Evolutionary conservation across 140 eudicot genomes (phyloP).

Genomic region (Oenanthe javanica): DNA sequence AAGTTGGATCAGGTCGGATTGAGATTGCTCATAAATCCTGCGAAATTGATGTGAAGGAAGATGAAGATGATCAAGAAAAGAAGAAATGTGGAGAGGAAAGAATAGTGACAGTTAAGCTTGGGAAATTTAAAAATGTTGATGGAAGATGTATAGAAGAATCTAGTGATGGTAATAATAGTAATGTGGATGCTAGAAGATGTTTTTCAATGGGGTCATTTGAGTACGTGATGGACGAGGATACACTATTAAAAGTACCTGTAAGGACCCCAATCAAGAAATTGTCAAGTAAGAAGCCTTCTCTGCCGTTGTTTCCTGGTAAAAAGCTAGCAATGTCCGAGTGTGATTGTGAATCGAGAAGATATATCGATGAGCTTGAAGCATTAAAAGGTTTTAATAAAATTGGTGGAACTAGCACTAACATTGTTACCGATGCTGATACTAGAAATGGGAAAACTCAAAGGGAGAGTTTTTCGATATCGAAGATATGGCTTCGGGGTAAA

Average conservation of each 20-base stretch:
- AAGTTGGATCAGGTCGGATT: conserved; percentile 18
- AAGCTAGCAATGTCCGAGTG: conserved; percentile 67
- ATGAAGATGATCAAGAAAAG: conserved; percentile 12
- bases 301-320: conserved; percentile 44
- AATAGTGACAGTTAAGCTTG: conserved; percentile 47
- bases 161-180: conserved; percentile 19
- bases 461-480: conserved; percentile 70
- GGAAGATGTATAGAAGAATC: conserved; percentile 18
- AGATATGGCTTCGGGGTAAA: conserved; percentile 73
- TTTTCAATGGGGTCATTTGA: conserved; percentile 91
- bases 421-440: neutral
- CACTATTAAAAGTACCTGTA: conserved; percentile 60
- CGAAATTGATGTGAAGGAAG: conserved; percentile 33
- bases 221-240: conserved; percentile 63
- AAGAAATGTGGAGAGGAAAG: conserved; percentile 38
- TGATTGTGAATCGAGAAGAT: conserved; percentile 65
- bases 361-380: conserved; percentile 47
- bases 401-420: conserved; percentile 2
- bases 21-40: conserved; percentile 20
- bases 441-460: conserved; percentile 37
- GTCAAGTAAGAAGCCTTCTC: conserved; percentile 35
- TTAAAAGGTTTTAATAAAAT: conserved; percentile 10
- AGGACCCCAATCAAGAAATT: conserved; percentile 49
- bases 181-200: conserved; percentile 63
- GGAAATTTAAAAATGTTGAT: conserved; percentile 65